These are phyloP conservation scores for Pestalotiopsis sp. DNA, from an alignment of 2,329 filamentous ascomycete species.

Conservation along the genomic window DNA sequence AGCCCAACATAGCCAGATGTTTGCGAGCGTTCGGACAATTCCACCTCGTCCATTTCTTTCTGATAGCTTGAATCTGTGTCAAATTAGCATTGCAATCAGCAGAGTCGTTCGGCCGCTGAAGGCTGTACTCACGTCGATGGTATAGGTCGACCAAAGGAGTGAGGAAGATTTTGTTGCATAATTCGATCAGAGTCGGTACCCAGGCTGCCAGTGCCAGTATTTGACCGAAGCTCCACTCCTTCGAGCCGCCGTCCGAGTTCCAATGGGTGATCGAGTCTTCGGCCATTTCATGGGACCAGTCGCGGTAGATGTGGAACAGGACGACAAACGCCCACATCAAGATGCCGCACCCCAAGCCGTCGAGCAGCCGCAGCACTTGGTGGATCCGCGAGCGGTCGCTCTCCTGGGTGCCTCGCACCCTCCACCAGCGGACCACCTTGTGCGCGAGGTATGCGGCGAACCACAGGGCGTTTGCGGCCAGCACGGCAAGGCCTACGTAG, in stretches of 20 bases:
- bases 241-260: not conserved
- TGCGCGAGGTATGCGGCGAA: not conserved
- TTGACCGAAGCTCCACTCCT: not conserved
- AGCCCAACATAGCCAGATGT: too few species aligned
- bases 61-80: too few species aligned
- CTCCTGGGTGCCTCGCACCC: too few species aligned
- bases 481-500: not conserved
- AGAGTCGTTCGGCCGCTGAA: too few species aligned
- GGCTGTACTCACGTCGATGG: not conserved
- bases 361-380: not conserved
- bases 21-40: too few species aligned
- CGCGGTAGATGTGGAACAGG: not conserved
- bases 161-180: not conserved
- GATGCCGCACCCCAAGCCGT: not conserved
- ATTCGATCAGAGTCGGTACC: not conserved
- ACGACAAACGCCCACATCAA: not conserved
- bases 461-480: not conserved
- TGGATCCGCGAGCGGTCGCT: too few species aligned
- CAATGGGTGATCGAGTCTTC: not conserved
- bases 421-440: not conserved
- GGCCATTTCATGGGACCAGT: not conserved
- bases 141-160: not conserved
- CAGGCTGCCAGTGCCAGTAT: slow-evolving; percentile 1
- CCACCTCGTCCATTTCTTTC: too few species aligned
- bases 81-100: too few species aligned